Percentiles rank a stretch among this genome's conserved stretches.
Evolutionary conservation across 2,329 filamentous ascomycete species (phyloP).

Genomic region (Magnaporthales sp.): DNA sequence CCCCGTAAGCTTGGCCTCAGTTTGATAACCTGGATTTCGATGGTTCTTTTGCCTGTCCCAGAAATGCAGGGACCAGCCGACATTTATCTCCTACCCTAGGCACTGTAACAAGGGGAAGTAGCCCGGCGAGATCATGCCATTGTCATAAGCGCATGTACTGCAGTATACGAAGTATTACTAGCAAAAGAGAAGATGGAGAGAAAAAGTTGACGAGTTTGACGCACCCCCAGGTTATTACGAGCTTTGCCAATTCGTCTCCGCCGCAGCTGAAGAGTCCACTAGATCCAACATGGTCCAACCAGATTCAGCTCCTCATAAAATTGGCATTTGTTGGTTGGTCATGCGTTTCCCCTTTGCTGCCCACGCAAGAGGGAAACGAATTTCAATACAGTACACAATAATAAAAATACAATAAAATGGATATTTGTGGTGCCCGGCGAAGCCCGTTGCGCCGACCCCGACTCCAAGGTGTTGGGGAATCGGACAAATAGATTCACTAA

Average conservation of each 20-base stretch:
- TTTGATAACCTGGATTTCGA: no score
- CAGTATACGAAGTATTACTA: no score
- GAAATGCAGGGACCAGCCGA: no score
- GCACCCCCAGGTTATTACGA: not conserved
- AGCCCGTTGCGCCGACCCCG: not conserved
- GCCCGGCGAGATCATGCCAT: not conserved
- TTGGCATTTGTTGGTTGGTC: not conserved
- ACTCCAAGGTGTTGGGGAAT: not conserved
- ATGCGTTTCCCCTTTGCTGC: not conserved
- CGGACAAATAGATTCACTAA: not conserved
- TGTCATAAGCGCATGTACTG: not conserved
- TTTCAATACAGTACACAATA: not conserved
- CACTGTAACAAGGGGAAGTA: not conserved
- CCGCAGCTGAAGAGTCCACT: not conserved
- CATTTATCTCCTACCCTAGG: no score
- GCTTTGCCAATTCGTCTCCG: not conserved
- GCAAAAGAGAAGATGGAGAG: no score
- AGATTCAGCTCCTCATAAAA: not conserved
- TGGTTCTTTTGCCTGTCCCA: no score
- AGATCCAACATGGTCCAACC: not conserved
- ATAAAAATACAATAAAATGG: not conserved
- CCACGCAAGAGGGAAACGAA: not conserved
- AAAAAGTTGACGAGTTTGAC: not conserved
- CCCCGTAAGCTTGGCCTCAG: not conserved
- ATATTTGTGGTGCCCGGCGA: not conserved